These are phyloP conservation scores for Mycena rosella DNA, from an alignment of 768 basidiomycete species.

Conservation along the genomic window DNA sequence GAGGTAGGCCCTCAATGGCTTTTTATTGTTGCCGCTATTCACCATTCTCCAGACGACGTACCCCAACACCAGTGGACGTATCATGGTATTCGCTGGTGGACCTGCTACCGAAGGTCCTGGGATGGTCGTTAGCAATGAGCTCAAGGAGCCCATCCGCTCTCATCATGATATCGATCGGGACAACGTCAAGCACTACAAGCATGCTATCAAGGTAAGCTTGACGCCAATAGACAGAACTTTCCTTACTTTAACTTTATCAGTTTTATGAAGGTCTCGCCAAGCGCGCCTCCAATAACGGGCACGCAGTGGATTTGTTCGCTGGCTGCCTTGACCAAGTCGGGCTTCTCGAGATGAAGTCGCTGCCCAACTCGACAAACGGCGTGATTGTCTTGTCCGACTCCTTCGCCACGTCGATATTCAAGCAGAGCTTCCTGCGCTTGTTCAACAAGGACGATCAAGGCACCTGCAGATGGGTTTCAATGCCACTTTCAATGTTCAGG, in stretches of 20 bases:
- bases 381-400: too few relatives aligned
- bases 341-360: slow-evolving; percentile 95
- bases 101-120: slow-evolving; percentile 97
- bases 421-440: too few relatives aligned
- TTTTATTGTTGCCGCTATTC: background rate
- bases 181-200: slow-evolving; percentile 93
- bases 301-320: slow-evolving; percentile 96
- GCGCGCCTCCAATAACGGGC: slow-evolving; percentile 91
- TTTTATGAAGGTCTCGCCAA: slow-evolving; percentile 96
- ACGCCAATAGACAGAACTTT: too few relatives aligned
- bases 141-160: slow-evolving; percentile 97
- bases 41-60: slow-evolving; percentile 75
- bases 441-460: too few relatives aligned
- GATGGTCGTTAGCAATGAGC: slow-evolving; percentile 95
- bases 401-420: too few relatives aligned
- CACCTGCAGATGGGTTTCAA: too few relatives aligned
- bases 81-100: slow-evolving; percentile 97
- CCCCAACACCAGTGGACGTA: slow-evolving; percentile 94
- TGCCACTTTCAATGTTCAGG: slow-evolving; percentile 97
- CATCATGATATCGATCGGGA: slow-evolving; percentile 99
- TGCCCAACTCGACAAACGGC: slow-evolving; percentile 96
- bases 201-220: slow-evolving; percentile 86
- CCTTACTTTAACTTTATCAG: too few relatives aligned
- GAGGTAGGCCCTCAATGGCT: slow-evolving; percentile 65
- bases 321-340: slow-evolving; percentile 99